These are phyloP conservation scores for Starmerella stigmatis DNA, from an alignment of 805 yeast genomes.

Conservation along the genomic window DNA sequence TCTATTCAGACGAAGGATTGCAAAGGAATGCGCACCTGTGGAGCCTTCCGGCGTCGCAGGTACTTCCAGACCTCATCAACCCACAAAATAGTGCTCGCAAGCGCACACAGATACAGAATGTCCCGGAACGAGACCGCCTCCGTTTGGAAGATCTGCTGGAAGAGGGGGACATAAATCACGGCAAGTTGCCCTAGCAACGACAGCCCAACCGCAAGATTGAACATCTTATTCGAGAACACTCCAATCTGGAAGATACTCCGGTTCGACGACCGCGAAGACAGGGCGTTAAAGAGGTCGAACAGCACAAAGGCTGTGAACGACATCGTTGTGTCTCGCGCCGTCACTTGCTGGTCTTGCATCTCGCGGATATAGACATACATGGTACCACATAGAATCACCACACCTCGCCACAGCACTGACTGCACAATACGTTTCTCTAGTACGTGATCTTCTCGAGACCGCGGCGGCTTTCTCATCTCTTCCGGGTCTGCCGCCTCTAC, in stretches of 20 bases:
- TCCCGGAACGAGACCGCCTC: slow-evolving; percentile 74
- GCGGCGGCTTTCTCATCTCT: slow-evolving; percentile 94
- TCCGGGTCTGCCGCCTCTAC: slow-evolving; percentile 96
- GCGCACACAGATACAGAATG: slow-evolving; percentile 45
- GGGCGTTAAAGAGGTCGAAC: slow-evolving; percentile 94
- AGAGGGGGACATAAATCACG: slow-evolving; percentile 87
- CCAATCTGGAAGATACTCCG: slow-evolving; percentile 81
- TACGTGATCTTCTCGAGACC: slow-evolving; percentile 76
- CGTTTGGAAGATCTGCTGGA: slow-evolving; percentile 88
- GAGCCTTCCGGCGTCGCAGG: slow-evolving; percentile 13
- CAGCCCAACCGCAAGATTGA: slow-evolving; percentile 82
- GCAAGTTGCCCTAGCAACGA: slow-evolving; percentile 83
- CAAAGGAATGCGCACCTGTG: slow-evolving; percentile 13
- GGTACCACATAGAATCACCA: slow-evolving; percentile 73
- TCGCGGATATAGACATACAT: slow-evolving; percentile 75
- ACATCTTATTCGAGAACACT: slow-evolving; percentile 67
- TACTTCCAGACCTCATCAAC: slow-evolving; percentile 76
- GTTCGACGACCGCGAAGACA: slow-evolving; percentile 79
- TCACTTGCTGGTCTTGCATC: slow-evolving; percentile 71
- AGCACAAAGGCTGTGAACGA: slow-evolving; percentile 94
- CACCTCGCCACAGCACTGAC: slow-evolving; percentile 67
- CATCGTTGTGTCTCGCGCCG: slow-evolving; percentile 97
- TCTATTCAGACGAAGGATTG: slow-evolving; percentile 5
- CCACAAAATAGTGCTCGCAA: slow-evolving; percentile 74
- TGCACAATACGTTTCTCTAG: slow-evolving; percentile 57